Evolutionary conservation across 2,329 filamentous ascomycete species (phyloP), one percentile per base, ranked within the genome.

Genomic region (Coniosporium tulheliwenetii): DNA sequence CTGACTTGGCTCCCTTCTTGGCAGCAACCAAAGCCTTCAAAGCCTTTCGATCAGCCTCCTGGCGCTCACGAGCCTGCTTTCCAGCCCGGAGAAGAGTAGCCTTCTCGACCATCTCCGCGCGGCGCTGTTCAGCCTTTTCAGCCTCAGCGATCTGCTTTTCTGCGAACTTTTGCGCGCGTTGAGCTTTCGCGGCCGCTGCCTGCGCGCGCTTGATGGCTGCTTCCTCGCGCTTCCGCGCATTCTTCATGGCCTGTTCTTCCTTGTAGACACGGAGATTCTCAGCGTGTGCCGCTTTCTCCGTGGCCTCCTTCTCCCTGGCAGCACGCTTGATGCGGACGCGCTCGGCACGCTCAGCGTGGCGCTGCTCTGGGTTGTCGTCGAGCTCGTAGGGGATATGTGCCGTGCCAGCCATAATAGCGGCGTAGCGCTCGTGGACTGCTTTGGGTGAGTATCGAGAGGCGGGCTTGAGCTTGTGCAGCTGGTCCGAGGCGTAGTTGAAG

Each of bases 361-460:
- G 61, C 5, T 54, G 51, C 2, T 52, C 53, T 12, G 62, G 61
- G 37, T 67, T 52, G 12, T 60, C 53, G 41, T 65, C 60, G 8
- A 59, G 44, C 33, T 67, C 65, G 14, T 61, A 61, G 1, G 67
- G 65, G 13, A 62, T 59, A 29, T 55, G 55, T 2, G 66, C 67
- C 7, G 54, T 64, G n/a, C 64, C 67, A 30, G 59, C 47, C 14
- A 57, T 47, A 12, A 69, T 49, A 10, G 53, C 55, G 30, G 57
- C 50, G 44, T 58, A 66, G 26, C 67, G 64, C 41, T 64, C 53
- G 14, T 57, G 52, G 50, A 66, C 70, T 15, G 68, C 66, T 8
- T 60, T 61, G 15, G 57, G 57, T 13, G 64, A 64, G 57, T 67
- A 70, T 40, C 66, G 58, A 33, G 60, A 47, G 8, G 55, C 49